A percentile compares a stretch with the other conserved stretches of the same genome.
Conservation (phyloP, 345 rosid genomes). For the Populus davidiana region DNA sequence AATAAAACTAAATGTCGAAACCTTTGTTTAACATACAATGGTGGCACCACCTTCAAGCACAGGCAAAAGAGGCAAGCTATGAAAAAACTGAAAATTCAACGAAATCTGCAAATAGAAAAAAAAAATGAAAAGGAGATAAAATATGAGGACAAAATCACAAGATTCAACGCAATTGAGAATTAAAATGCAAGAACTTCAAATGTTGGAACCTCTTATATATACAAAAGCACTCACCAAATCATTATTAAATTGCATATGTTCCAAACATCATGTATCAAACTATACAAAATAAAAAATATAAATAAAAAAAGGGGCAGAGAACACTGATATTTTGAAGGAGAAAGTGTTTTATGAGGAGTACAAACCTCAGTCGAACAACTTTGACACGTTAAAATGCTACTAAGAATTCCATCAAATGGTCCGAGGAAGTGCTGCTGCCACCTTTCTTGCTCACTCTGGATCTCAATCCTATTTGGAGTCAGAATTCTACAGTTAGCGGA, state of each 20-base stretch:
- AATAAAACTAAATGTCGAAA: slow-evolving; percentile 27
- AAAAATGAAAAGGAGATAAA: not conserved
- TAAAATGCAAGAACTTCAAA: not conserved
- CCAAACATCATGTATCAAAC: not conserved
- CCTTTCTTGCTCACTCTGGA: slow-evolving; percentile 52
- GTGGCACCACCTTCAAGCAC: slow-evolving; percentile 44
- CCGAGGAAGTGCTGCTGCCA: slow-evolving; percentile 83
- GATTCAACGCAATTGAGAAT: not conserved
- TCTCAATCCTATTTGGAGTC: slow-evolving; percentile 27
- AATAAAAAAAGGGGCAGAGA: not conserved
- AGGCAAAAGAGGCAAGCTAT: slow-evolving; percentile 69
- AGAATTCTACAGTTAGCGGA: slow-evolving; percentile 52
- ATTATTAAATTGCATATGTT: not conserved
- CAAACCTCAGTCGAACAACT: slow-evolving; percentile 77
- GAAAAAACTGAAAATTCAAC: slow-evolving; percentile 79
- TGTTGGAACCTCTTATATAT: not conserved
- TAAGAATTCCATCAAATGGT: slow-evolving; percentile 81
- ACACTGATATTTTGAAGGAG: not conserved
- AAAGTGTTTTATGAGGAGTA: slow-evolving; percentile 14
- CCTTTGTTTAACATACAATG: slow-evolving; percentile 72
- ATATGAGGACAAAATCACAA: not conserved
- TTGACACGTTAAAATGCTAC: slow-evolving; percentile 65
- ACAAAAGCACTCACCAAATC: not conserved
- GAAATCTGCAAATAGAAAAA: slow-evolving; percentile 57
- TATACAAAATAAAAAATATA: not conserved